These are phyloP conservation scores for Stenogyne calaminthoides DNA, from an alignment of 305 asterid genomes.

Conservation along the genomic window DNA sequence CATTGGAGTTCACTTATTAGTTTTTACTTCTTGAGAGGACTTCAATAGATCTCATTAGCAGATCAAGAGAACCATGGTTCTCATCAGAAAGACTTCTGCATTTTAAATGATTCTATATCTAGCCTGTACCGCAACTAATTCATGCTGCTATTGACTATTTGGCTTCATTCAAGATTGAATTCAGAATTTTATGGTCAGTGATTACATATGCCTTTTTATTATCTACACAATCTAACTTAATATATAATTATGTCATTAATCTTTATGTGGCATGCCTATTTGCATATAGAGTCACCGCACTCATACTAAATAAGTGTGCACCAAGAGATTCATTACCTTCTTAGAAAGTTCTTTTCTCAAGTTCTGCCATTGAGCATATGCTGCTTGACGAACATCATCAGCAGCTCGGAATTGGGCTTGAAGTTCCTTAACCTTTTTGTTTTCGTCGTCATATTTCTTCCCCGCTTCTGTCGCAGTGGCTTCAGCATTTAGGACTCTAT, in stretches of 20 bases:
- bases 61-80: background rate
- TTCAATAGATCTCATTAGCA: background rate
- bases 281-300: slow-evolving; percentile 11
- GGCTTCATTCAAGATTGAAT: slow-evolving; percentile 9
- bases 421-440: slow-evolving; percentile 59
- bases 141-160: background rate
- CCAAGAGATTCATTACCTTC: slow-evolving; percentile 55
- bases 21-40: background rate
- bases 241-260: background rate
- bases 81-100: background rate
- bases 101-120: background rate
- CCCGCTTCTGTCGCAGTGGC: slow-evolving; percentile 51
- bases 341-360: slow-evolving; percentile 53
- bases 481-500: slow-evolving; percentile 57
- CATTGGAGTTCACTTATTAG: background rate
- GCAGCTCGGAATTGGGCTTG: slow-evolving; percentile 68
- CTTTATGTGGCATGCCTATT: background rate
- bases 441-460: slow-evolving; percentile 59
- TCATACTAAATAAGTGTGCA: slow-evolving; percentile 6
- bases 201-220: background rate
- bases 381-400: slow-evolving; percentile 75
- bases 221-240: background rate
- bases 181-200: background rate
- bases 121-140: background rate
- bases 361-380: slow-evolving; percentile 60